Evolutionary conservation across 129 eudicot genomes (phyloP).

Genomic region (Tanacetum coccineum): DNA sequence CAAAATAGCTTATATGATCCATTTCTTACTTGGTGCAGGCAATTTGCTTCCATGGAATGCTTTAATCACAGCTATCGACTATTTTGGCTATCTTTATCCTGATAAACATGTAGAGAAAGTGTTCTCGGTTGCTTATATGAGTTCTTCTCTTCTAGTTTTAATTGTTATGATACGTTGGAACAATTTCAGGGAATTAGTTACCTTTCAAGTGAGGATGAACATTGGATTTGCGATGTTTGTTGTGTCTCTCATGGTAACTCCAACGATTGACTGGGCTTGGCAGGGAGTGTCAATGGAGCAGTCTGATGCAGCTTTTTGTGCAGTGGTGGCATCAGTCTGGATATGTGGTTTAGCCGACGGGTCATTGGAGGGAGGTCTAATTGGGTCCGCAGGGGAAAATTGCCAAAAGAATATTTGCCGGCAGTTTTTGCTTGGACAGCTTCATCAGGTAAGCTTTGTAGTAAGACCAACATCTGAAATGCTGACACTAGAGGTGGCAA

Average conservation of each 20-base stretch:
- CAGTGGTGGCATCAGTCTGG: constrained; percentile 50
- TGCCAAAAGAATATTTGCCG: constrained; percentile 88
- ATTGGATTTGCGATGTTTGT: constrained; percentile 67
- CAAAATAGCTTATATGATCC: constrained; percentile 64
- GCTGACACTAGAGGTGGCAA: not conserved
- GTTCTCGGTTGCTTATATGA: constrained; percentile 82
- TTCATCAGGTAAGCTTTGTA: constrained; percentile 59
- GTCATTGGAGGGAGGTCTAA: constrained; percentile 66
- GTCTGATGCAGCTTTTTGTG: constrained; percentile 31
- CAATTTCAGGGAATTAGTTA: constrained; percentile 33
- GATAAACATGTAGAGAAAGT: constrained; percentile 63
- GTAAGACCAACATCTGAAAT: not conserved
- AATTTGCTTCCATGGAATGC: constrained; percentile 92
- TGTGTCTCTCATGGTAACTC: constrained; percentile 52
- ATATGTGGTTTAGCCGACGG: constrained; percentile 76
- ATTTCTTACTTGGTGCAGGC: constrained; percentile 92
- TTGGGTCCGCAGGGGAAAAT: constrained; percentile 81
- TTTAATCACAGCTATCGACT: constrained; percentile 78
- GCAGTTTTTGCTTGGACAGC: constrained; percentile 94
- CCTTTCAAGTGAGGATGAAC: constrained; percentile 66
- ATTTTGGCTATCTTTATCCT: constrained; percentile 70
- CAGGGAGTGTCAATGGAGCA: constrained; percentile 3
- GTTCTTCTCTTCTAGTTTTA: constrained; percentile 51
- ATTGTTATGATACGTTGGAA: constrained; percentile 40
- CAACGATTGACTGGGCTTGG: constrained; percentile 52